Conservation (phyloP, 2,329 filamentous ascomycete genomes). For the Stachybotrys chartarum region DNA sequence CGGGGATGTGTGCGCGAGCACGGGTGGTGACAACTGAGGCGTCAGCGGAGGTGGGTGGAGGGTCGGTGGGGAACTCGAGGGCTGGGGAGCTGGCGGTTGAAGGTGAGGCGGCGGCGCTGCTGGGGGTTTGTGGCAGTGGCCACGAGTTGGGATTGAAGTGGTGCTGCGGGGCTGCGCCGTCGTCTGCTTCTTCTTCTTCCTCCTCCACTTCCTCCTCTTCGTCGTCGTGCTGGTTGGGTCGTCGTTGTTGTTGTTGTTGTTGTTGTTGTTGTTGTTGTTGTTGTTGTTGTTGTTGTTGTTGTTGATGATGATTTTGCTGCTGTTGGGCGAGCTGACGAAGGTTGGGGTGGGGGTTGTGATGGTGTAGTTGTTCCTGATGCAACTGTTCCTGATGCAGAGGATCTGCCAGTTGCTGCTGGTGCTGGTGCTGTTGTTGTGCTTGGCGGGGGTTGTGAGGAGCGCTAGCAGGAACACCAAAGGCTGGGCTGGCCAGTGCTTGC, state of each 20-base stretch:
- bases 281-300: constrained; percentile 35
- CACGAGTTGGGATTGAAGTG: background rate
- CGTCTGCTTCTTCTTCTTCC: background rate
- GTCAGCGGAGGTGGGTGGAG: background rate
- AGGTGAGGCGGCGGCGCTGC: constrained; percentile 8
- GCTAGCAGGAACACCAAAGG: constrained; percentile 21
- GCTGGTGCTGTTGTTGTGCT: constrained; percentile 13
- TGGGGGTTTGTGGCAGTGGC: constrained; percentile 5
- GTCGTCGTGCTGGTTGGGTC: background rate
- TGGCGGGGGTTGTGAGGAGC: background rate
- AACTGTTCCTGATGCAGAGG: constrained; percentile 13
- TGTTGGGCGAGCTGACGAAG: constrained; percentile 17
- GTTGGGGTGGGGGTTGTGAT: constrained; percentile 18
- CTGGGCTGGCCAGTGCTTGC: constrained; percentile 39
- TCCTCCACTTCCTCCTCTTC: background rate
- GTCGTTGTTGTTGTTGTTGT: constrained; percentile 36
- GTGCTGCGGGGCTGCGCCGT: background rate
- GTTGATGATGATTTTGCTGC: constrained; percentile 27
- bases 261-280: constrained; percentile 29
- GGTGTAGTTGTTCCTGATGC: constrained; percentile 12
- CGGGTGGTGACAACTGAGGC: background rate
- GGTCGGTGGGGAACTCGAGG: background rate
- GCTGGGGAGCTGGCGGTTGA: background rate
- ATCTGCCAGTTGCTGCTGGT: background rate
- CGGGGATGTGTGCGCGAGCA: background rate